Percentiles rank a stretch among this genome's conserved stretches.
phyloP scores from a whole-genome alignment of 345 rosid species.

The Cardamine chenopodiifolia region DNA sequence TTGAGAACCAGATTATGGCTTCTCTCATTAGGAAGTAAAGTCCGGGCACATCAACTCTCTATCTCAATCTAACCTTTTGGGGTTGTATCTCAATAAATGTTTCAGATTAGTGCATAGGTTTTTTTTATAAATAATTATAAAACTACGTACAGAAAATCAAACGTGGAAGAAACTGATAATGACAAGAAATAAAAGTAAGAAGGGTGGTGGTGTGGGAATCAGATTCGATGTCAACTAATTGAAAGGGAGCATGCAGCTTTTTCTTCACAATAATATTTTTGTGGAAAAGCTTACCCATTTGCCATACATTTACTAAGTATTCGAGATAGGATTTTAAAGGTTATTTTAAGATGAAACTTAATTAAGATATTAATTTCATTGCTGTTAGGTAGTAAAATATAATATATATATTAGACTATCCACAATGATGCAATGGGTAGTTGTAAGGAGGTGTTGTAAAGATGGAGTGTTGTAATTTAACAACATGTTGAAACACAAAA shows the following conservation, averaged over 20 bases:
- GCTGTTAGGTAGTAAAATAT: neutral
- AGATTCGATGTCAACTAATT: constrained; percentile 42
- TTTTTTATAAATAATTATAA: neutral
- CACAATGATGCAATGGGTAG: too few species aligned
- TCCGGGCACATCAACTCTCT: too few species aligned
- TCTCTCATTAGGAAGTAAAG: too few species aligned
- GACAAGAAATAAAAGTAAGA: constrained; percentile 37
- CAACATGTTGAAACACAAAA: too few species aligned
- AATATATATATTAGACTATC: too few species aligned
- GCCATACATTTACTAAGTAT: constrained; percentile 23
- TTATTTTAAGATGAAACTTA: neutral
- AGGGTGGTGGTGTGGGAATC: constrained; percentile 39
- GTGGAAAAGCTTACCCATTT: constrained; percentile 28
- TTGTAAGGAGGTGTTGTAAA: too few species aligned
- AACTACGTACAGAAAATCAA: neutral
- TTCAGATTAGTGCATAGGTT: neutral
- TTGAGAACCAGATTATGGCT: too few species aligned
- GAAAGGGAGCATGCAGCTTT: constrained; percentile 32
- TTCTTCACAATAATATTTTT: constrained; percentile 18
- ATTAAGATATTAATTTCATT: neutral
- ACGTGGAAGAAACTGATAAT: constrained; percentile 28
- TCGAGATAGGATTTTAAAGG: neutral
- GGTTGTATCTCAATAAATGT: too few species aligned
- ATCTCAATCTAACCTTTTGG: too few species aligned
- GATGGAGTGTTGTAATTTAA: too few species aligned